A percentile compares a stretch with the other conserved stretches of the same genome.
Evolutionary conservation across 2,329 filamentous ascomycete species (phyloP).

Genomic region (Alternaria novae-zelandiae): DNA sequence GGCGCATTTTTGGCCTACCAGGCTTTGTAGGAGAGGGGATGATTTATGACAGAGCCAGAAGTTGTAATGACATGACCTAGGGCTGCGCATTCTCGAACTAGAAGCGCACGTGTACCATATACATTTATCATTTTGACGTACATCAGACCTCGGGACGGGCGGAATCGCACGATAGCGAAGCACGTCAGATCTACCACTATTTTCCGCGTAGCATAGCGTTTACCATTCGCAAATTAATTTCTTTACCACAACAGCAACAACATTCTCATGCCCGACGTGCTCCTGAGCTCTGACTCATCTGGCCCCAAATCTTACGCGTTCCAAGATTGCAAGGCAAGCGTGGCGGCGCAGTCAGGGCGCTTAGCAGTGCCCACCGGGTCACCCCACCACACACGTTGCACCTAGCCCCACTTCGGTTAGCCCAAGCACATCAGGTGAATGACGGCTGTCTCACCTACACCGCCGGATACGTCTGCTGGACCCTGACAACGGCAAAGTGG

Average conservation of each 20-base stretch:
- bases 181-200: not conserved
- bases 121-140: slow-evolving; percentile 1
- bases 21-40: not conserved
- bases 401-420: slow-evolving; percentile 1
- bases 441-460: slow-evolving; percentile 12
- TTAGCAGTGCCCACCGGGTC: not conserved
- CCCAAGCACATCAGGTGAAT: slow-evolving; percentile 9
- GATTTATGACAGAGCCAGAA: slow-evolving; percentile 11
- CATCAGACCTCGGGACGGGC: not conserved
- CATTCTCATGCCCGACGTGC: not conserved
- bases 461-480: slow-evolving; percentile 3
- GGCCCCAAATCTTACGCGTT: not conserved
- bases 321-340: not conserved
- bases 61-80: slow-evolving; percentile 10
- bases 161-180: not conserved
- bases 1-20: not conserved
- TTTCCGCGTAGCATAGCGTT: slow-evolving; percentile 3
- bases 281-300: not conserved
- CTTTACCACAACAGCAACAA: not conserved
- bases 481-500: slow-evolving; percentile 4
- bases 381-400: slow-evolving; percentile 1
- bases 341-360: slow-evolving; percentile 4
- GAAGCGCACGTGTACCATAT: slow-evolving; percentile 13
- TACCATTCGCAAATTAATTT: not conserved
- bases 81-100: not conserved